Evolutionary conservation across 306 rosid genomes (phyloP), one percentile per base, ranked within the genome.

Genomic region (Inga oerstediana): DNA sequence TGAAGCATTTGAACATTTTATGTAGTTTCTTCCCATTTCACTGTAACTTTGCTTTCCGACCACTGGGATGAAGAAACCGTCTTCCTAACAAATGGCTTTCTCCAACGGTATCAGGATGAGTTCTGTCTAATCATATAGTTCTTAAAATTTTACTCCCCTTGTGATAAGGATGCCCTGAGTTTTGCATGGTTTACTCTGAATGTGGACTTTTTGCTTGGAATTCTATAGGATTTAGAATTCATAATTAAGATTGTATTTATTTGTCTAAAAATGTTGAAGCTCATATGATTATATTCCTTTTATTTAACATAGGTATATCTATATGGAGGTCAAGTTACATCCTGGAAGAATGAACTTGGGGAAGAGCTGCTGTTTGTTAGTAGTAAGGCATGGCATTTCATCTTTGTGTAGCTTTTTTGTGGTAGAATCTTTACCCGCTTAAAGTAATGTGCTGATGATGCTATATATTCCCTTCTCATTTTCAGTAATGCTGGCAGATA

Each of bases 301-400:
- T 24, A 51, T 67, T 73, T 56, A 74, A 44, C 79, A 37, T 83
- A 94, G 97, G 91, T 92, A 41, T 89, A 91, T 81, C 71, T 94
- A 44, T 92, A 91, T 5, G 95, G 98, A 2, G 98, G 86, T 51
- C 98, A 94, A 71, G 93, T 94, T 73, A 88, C 92, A 7, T 94
- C 97, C 5, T 94, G 97, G 98, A 94, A 89, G 87, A 94, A 91
- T 79, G 93, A 92, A 56, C 85, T 82, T 74, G 90, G 97, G 39
- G 95, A 92, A 61, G 95, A 94, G 67, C 85, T 94, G 85, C 92
- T 94, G 54, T 94, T 92, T 80, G 77, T 94, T n/a, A 92, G 98
- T 83, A 87, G 86, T 78, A 92, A 94, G 98, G 97, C 91, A 80
- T 34, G 68, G 0, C 34, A 68, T 76, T 65, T 62, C 61, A 19